Percentiles rank a stretch among this genome's conserved stretches.
phyloP scores from a whole-genome alignment of 2,329 filamentous ascomycete genomes.

The Colletotrichum magnum region DNA sequence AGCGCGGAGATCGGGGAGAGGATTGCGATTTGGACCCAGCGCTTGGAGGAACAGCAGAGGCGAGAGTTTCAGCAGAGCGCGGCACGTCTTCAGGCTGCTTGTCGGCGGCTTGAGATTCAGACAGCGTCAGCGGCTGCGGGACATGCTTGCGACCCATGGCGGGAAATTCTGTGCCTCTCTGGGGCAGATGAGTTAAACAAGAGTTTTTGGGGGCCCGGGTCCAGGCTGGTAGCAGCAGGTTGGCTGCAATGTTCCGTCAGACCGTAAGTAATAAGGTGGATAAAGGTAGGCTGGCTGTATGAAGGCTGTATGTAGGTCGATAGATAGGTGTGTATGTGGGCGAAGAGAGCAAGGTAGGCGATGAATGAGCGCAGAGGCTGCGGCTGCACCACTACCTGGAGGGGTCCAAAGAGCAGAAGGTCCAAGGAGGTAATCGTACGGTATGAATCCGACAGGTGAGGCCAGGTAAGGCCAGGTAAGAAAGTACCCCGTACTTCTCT shows the following conservation, averaged over 20 bases:
- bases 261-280: not conserved
- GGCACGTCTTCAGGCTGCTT: slow-evolving; percentile 48
- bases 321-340: not conserved
- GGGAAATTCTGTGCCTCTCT: slow-evolving; percentile 36
- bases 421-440: slow-evolving; percentile 30
- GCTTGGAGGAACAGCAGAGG: slow-evolving; percentile 48
- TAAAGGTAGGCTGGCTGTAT: not conserved
- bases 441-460: slow-evolving; percentile 28
- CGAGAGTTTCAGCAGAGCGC: slow-evolving; percentile 49
- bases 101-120: slow-evolving; percentile 53
- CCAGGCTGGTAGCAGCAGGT: too few species aligned
- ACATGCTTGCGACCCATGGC: slow-evolving; percentile 71
- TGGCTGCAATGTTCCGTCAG: too few species aligned
- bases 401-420: not conserved
- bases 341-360: slow-evolving; percentile 1
- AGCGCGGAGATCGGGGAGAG: slow-evolving; percentile 60
- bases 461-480: not conserved
- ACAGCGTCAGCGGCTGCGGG: slow-evolving; percentile 71
- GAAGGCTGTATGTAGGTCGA: not conserved
- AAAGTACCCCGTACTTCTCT: too few species aligned
- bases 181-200: not conserved
- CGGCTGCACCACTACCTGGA: slow-evolving; percentile 15
- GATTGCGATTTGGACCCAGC: slow-evolving; percentile 55
- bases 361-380: not conserved
- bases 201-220: too few species aligned